Base-by-base conservation (phyloP, 2,329 filamentous ascomycete species). In the Calonectria pauciramosa region DNA sequence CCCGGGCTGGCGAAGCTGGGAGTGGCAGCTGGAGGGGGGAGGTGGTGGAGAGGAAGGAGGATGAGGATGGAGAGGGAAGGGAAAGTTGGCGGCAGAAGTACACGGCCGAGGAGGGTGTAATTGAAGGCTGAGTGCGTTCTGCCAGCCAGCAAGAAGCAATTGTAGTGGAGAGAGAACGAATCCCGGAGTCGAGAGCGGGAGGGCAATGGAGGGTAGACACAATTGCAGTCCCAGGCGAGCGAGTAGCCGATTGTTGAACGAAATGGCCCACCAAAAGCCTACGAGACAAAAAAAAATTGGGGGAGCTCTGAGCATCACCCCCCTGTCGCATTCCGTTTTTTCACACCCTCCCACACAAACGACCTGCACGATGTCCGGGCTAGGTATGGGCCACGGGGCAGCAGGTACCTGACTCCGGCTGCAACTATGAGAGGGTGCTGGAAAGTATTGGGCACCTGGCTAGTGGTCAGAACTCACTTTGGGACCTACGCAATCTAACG, bases 231-330 rank as follows among this genome's bases (percentile, higher is more conserved):
- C 71, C 76, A 79, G 71, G 65, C 77, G 79, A 82, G 77, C 78
- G 79, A 77, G 72, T 70, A 77, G 70, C 81, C 78, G 82, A 84
- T 84, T 84, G 83, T 84, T 84, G 83, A 84, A 84, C 82, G 52
- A 78, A 68, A 20, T 30, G 82, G 77, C 82, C 83, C 83, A 84
- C 83, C 80, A 81, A 77, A 81, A 81, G 80, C 75, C 80, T 78
- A 78, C 79, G 75, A 79, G 74, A 71, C 78, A 80, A 67, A 79
- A 79, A 83, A 82, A 82, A 82, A 80, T 83, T 82, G 83, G 83
- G 83, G 83, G 82, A 81, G 76, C 77, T 80, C 64, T 79, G 71
- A 75, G 77, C 74, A 73, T 28, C 54, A 66, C 75, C 75, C 76
- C 78, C 79, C 67, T 47, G 75, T 70, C 71, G 28, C 64, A 70